These are phyloP conservation scores for Septoria petroselini DNA, from an alignment of 2,329 filamentous ascomycete genomes.

Conservation along the genomic window DNA sequence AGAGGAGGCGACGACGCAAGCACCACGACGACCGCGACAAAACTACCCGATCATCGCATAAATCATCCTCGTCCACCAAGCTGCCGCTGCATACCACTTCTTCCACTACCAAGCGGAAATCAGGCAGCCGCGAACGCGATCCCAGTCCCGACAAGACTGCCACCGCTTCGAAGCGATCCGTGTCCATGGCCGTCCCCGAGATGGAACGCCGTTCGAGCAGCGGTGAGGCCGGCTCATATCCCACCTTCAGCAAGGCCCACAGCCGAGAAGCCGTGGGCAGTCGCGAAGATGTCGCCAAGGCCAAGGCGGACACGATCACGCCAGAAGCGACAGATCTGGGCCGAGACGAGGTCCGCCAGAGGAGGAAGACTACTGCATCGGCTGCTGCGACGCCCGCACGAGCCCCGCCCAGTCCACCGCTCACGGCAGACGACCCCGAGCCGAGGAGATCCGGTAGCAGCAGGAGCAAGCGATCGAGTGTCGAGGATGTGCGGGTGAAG, in stretches of 20 bases:
- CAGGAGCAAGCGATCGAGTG: slow-evolving; percentile 44
- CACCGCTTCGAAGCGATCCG: slow-evolving; percentile 9
- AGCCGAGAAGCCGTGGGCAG: slow-evolving; percentile 80
- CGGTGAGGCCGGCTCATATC: slow-evolving; percentile 61
- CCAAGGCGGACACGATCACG: slow-evolving; percentile 35
- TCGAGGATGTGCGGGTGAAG: slow-evolving; percentile 39
- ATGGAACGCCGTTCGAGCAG: slow-evolving; percentile 44
- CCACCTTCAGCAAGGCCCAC: slow-evolving; percentile 82
- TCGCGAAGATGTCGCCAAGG: slow-evolving; percentile 39
- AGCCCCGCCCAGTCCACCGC: slow-evolving; percentile 49
- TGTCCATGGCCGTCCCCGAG: slow-evolving; percentile 43
- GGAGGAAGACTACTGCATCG: slow-evolving; percentile 32
- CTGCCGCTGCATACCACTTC: slow-evolving; percentile 25
- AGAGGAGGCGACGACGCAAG: slow-evolving; percentile 32
- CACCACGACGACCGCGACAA: slow-evolving; percentile 34
- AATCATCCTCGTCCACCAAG: slow-evolving; percentile 32
- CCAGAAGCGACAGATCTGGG: slow-evolving; percentile 46
- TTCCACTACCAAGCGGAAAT: slow-evolving; percentile 27
- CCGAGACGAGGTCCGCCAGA: slow-evolving; percentile 30
- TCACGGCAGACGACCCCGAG: slow-evolving; percentile 46
- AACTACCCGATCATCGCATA: slow-evolving; percentile 26
- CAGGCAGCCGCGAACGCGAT: slow-evolving; percentile 32
- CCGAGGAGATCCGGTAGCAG: slow-evolving; percentile 45
- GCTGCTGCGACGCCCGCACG: slow-evolving; percentile 27
- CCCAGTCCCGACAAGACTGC: slow-evolving; percentile 12